Evolutionary conservation across 345 rosid genomes (phyloP), one percentile per base, ranked within the genome.

Genomic region (Citrus unshiu): DNA sequence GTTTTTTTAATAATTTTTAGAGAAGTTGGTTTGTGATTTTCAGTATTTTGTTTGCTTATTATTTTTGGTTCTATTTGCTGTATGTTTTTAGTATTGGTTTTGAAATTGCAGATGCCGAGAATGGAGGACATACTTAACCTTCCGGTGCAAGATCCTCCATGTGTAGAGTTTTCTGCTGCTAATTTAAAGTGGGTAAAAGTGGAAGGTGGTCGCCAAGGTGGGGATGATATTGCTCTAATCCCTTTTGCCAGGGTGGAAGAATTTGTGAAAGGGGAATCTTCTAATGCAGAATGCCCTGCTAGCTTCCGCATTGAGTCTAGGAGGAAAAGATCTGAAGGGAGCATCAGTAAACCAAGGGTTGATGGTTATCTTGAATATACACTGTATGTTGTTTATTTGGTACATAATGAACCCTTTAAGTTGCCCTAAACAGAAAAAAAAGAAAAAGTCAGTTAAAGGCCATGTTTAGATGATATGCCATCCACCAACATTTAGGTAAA

Each of bases 331-430:
- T 80, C 83, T 56, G 86, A 85, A 78, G 90, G 90, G 60, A 85
- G 89, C 79, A 84, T 86, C 68, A 85, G 84, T 81, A 89, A 87
- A 83, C 90, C 88, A 61, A 89, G 89, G 86, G 90, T 89, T 37
- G 90, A 89, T 80, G 87, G 92, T 24, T 87, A 87, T 85, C 90
- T 89, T 66, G 90, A 89, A 81, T 86, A 89, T 68, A 89, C 90
- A 43, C 76, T 89, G 91, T 89, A 84, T 64, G 89, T 77, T 73
- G 43, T 49, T 63, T 66, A 65, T 13, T 29, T 67, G 77, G 29
- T 32, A 25, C 72, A 56, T 76, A n/a, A 80, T 25, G 30, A 57
- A 57, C 32, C 70, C 32, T 32, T 64, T 69, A 74, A 43, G 18
- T 58, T 10, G 14, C 0, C 4, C 46, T 43, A 13, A 46, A 16